Conservation (phyloP, 441 rosid genomes). For the Jatropha multifida region DNA sequence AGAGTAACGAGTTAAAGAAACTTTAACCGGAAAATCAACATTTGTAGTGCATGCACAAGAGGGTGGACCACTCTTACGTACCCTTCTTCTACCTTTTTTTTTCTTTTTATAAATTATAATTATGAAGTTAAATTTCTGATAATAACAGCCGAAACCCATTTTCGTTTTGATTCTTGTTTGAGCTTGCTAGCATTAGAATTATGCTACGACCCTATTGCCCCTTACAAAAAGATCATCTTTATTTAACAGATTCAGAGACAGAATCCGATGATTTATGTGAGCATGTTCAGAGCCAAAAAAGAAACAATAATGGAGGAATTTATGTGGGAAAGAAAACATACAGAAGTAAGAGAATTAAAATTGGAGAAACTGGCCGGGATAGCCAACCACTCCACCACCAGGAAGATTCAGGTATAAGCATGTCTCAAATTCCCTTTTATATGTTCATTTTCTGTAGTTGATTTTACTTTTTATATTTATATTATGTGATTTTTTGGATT, state of each 20-base stretch:
- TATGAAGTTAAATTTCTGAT: background rate
- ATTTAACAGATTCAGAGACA: conserved; percentile 22
- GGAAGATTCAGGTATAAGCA: conserved; percentile 4
- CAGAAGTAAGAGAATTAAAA: conserved; percentile 1
- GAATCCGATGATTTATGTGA: conserved; percentile 15
- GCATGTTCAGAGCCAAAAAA: background rate
- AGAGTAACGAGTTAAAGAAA: no score
- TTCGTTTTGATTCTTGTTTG: no score
- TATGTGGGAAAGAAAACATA: conserved; percentile 1
- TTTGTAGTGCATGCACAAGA: conserved; percentile 11
- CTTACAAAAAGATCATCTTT: conserved; percentile 5
- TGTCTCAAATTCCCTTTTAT: background rate
- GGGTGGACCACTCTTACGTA: conserved; percentile 4
- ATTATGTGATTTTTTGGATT: no score
- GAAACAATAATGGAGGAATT: background rate
- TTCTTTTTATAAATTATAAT: background rate
- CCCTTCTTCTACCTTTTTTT: background rate
- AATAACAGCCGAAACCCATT: no score
- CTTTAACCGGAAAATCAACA: background rate
- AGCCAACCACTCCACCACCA: background rate
- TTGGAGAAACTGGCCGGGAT: background rate
- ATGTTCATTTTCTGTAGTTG: no score
- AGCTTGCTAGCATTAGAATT: no score
- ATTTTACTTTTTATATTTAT: background rate
- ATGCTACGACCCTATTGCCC: conserved; percentile 10